These are phyloP conservation scores for Ganoderma sp. DNA, from an alignment of 1,284 basidiomycete species.

Conservation along the genomic window DNA sequence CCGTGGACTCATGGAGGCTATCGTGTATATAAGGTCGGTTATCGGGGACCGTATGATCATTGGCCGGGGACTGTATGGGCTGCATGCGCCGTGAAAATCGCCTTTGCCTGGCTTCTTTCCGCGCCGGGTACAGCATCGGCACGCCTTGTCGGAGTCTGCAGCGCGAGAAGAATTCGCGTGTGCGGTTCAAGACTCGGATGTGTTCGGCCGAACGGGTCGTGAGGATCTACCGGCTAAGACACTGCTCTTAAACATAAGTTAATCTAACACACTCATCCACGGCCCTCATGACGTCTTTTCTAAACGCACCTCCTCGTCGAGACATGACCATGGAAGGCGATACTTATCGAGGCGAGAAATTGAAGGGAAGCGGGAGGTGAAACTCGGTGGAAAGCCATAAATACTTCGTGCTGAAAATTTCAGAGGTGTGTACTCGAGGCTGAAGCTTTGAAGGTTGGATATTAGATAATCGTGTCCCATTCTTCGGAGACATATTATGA, in stretches of 20 bases:
- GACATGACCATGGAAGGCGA: not conserved
- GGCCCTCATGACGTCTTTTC: not conserved
- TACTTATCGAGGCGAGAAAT: not conserved
- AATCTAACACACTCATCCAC: not conserved
- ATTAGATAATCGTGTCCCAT: not conserved
- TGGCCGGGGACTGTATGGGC: not conserved
- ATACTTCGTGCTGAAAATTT: not conserved
- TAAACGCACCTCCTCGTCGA: not conserved
- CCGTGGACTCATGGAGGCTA: not conserved
- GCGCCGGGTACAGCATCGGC: not conserved
- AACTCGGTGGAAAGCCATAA: not conserved
- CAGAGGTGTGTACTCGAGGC: not conserved
- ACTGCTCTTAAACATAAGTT: not conserved
- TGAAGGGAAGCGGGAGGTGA: not conserved
- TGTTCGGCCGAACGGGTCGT: not conserved
- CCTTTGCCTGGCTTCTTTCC: not conserved
- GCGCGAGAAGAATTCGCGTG: not conserved
- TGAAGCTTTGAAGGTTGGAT: not conserved
- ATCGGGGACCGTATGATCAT: slow-evolving; percentile 3
- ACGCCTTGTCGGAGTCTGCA: not conserved
- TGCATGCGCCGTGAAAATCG: not conserved
- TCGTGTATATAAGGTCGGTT: slow-evolving; percentile 3
- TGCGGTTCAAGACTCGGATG: not conserved
- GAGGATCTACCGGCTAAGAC: not conserved
- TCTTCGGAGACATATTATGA: not conserved